Evolutionary conservation across 2,329 filamentous ascomycete genomes (phyloP), one percentile per base, ranked within the genome.

Genomic region (Tympanopsis confertula): DNA sequence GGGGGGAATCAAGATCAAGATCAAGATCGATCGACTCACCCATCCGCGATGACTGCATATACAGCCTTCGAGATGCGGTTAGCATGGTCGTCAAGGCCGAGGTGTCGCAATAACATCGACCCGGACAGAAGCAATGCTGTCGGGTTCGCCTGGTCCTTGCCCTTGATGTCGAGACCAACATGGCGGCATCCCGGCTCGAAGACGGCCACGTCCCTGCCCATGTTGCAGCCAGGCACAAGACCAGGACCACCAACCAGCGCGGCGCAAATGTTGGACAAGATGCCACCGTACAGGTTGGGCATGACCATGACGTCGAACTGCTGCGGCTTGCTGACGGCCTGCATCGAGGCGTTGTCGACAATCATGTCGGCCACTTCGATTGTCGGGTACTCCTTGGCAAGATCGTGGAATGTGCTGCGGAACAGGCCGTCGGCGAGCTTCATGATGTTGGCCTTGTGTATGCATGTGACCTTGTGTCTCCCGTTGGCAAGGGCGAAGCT

Each of bases 391-490:
- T 94, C 86, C 71, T 93, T 84, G 49, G 87, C 85, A 50, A 91
- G 80, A 55, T 80, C 74, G 71, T 94, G 86, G 75, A 96, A 93
- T 50, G 91, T 96, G 69, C 81, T 89, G 62, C 91, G 84, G 86
- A 98, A 98, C 41, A 98, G 84, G 66, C 91, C 91, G 53, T 98
- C 91, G 61, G 88, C 89, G 42, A 98, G 76, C 78, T 98, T 98
- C 91, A 98, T 98, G 71, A 98, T 98, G 76, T 98, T 98, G 68
- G 91, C 91, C 78, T 98, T 98, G 82, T 98, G 91, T 60, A 98
- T 96, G 71, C 89, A 95, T 50, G 91, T 96, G 41, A 98, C 86
- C 83, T 96, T 96, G 75, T 93, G 89, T 61, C 91, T 80, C 77
- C 93, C 89, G 76, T 98, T 98, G 65, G 91, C 91, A 41, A 96